phyloP scores from a whole-genome alignment of 768 basidiomycete genomes.

The Agrocybe pediades region DNA sequence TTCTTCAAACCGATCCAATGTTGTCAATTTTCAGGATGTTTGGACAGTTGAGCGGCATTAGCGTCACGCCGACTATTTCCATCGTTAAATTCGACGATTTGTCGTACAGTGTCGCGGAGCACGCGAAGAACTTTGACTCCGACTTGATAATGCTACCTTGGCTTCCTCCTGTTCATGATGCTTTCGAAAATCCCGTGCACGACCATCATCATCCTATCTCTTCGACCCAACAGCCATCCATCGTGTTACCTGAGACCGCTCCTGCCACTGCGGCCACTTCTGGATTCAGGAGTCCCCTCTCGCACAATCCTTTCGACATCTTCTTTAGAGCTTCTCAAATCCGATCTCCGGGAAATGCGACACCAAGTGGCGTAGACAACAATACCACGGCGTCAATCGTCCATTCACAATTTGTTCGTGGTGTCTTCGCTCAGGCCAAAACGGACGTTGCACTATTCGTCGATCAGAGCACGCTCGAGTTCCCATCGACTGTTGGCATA shows the following conservation, averaged over 20 bases:
- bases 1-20: conserved; percentile 73
- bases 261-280: conserved; percentile 4
- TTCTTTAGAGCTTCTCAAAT: conserved; percentile 46
- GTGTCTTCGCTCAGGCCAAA: conserved; percentile 69
- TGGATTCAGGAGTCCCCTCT: conserved; percentile 16
- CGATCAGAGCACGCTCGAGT: conserved; percentile 54
- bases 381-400: conserved; percentile 45
- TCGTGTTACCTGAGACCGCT: conserved; percentile 12
- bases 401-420: conserved; percentile 84
- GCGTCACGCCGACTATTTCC: conserved; percentile 63
- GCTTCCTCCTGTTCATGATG: conserved; percentile 46
- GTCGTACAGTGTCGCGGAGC: conserved; percentile 65
- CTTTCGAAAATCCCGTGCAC: conserved; percentile 15
- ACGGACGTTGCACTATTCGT: conserved; percentile 86
- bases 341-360: conserved; percentile 13
- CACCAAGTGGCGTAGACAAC: conserved; percentile 14
- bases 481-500: conserved; percentile 10
- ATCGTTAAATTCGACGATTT: conserved; percentile 82
- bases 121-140: conserved; percentile 56
- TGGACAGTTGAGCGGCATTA: conserved; percentile 68
- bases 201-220: conserved; percentile 10
- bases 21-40: conserved; percentile 78
- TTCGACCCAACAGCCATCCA: conserved; percentile 11
- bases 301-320: conserved; percentile 71
- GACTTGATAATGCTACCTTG: conserved; percentile 87